phyloP scores from a whole-genome alignment of 257 asterid species.

The Petunia axillaris region DNA sequence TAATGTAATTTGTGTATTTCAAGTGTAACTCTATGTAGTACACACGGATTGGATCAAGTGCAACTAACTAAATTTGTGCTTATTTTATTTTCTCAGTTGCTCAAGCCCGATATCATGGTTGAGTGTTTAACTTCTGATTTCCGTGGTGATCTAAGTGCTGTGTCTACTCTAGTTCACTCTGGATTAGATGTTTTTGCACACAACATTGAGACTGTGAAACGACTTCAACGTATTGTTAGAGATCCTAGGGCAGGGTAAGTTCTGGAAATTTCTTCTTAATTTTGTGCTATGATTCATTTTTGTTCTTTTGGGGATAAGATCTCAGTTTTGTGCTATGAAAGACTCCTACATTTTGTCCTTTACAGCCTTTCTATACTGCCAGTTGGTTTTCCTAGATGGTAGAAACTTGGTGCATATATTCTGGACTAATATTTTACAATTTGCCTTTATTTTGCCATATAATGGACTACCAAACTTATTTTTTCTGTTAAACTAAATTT shows the following conservation, averaged over 20 bases:
- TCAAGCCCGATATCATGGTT: constrained; percentile 89
- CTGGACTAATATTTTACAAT: not conserved
- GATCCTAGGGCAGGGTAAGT: constrained; percentile 98
- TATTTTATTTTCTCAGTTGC: constrained; percentile 53
- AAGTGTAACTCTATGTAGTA: not conserved
- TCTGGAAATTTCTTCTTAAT: constrained; percentile 19
- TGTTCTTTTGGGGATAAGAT: too few relatives aligned
- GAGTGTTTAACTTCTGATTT: constrained; percentile 98
- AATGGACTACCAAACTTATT: not conserved
- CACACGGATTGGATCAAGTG: not conserved
- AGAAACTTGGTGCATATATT: not conserved
- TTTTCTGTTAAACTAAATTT: too few relatives aligned
- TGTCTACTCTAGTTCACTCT: constrained; percentile 72
- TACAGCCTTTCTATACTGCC: not conserved
- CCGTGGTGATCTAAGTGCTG: constrained; percentile 88
- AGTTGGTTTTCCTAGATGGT: not conserved
- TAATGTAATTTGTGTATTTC: not conserved
- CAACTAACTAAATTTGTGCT: not conserved
- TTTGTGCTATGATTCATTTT: not conserved
- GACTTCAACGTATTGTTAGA: constrained; percentile 90
- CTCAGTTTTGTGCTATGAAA: not conserved
- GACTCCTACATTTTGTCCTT: constrained; percentile 9
- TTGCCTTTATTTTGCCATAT: not conserved
- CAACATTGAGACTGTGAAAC: constrained; percentile 86
- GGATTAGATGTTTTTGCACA: constrained; percentile 98